These are phyloP conservation scores for Tulasnella sp. DNA, from an alignment of 768 basidiomycete species.

Conservation along the genomic window DNA sequence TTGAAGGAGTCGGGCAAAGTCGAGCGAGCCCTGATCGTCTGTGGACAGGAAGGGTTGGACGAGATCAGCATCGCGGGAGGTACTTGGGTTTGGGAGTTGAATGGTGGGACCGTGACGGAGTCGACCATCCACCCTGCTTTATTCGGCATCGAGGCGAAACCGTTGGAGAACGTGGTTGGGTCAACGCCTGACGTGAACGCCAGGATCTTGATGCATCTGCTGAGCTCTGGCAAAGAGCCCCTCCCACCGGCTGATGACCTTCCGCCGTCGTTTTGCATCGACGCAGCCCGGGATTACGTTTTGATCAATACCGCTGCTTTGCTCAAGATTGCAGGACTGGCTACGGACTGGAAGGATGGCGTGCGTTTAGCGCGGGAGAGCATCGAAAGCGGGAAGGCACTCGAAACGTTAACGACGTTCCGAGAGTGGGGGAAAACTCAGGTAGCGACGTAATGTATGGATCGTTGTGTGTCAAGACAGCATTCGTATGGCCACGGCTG, in stretches of 20 bases:
- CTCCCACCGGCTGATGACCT: neutral
- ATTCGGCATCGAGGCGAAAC: conserved; percentile 67
- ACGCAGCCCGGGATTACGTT: conserved; percentile 72
- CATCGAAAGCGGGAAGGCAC: conserved; percentile 29
- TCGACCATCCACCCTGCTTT: conserved; percentile 32
- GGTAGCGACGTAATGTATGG: neutral
- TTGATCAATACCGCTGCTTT: conserved; percentile 83
- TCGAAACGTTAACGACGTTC: conserved; percentile 30
- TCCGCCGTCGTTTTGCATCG: conserved; percentile 24
- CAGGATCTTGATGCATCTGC: conserved; percentile 49
- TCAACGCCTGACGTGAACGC: conserved; percentile 72
- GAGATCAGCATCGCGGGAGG: conserved; percentile 93
- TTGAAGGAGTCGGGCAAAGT: conserved; percentile 27
- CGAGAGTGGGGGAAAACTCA: neutral
- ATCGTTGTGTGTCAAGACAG: neutral
- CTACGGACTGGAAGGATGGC: conserved; percentile 57
- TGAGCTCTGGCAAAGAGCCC: conserved; percentile 38
- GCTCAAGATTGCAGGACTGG: conserved; percentile 72
- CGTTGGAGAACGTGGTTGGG: conserved; percentile 58
- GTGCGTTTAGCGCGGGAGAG: conserved; percentile 48
- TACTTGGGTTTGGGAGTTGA: conserved; percentile 56
- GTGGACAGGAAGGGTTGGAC: conserved; percentile 82
- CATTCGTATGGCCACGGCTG: too few species aligned
- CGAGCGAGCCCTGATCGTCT: conserved; percentile 79
- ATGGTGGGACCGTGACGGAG: neutral